Base-by-base conservation (phyloP, 2,329 filamentous ascomycete species). In the Beauveria caledonica region DNA sequence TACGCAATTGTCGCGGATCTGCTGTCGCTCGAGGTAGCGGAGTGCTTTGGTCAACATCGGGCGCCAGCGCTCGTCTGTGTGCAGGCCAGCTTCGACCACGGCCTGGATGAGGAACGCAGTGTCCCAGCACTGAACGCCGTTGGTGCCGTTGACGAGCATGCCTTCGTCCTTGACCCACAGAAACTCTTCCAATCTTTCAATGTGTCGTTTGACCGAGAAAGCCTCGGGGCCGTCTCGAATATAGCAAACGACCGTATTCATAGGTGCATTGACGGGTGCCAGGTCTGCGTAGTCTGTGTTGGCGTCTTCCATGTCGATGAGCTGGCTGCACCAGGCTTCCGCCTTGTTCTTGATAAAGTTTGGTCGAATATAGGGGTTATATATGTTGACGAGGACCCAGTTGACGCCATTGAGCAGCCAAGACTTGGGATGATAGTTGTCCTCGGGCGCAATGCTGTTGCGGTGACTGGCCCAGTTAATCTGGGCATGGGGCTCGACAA, bases 51-150 rank as follows among this genome's bases (percentile, higher is more conserved):
- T 80, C 29, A 99, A 80, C 89, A 97, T 95, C 0, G 88, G 86
- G 44, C 82, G 83, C 85, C 90, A 97, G 67, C 87, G 85, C 13
- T 86, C 79, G 52, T 95, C 85, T 33, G 86, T 77, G n/a, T 88
- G 86, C 27, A 97, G 81, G 0, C 89, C 91, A 7, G 90, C 86
- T 53, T 90, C 89, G 57, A 90, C 83, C 6, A 90, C 84, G 1
- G 90, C 87, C 72, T 96, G 92, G 39, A 97, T 90, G 19, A 88
- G 77, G 70, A 97, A 97, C 0, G 92, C 83, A 0, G 94, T 99
- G 70, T 99, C 94, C 94, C 94, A 99, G 64, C 86, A 89, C 73
- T 99, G 94, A 1, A 97, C 92, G n/a, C 94, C 94, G 66, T 99
- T 97, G 9, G 94, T 99, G 42, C 94, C 94, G 67, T 97, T 97